These are phyloP conservation scores for Saxophila tyrrhenica DNA, from an alignment of 495 filamentous ascomycete species.

Conservation along the genomic window DNA sequence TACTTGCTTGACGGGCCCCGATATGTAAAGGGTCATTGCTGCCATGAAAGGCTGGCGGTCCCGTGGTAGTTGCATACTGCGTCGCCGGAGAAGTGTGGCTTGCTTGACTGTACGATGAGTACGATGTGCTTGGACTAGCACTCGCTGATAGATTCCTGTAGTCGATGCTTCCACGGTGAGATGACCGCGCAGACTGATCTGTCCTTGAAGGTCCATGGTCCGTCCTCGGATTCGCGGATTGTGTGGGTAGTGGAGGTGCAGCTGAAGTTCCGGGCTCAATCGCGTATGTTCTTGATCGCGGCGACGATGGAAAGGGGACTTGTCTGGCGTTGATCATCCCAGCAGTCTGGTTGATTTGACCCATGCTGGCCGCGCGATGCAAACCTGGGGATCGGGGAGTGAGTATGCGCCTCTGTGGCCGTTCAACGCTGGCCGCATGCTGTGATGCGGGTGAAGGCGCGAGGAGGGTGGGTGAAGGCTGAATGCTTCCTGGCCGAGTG, in stretches of 20 bases:
- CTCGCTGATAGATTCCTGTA: conserved; percentile 8
- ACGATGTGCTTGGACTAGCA: conserved; percentile 21
- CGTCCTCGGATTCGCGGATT: conserved; percentile 14
- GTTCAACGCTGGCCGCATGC: conserved; percentile 3
- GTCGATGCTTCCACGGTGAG: conserved; percentile 4
- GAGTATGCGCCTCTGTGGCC: conserved; percentile 18
- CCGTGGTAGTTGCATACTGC: conserved; percentile 6
- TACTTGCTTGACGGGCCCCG: not conserved
- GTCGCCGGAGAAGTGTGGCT: conserved; percentile 14
- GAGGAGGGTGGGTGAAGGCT: not conserved
- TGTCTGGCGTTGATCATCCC: conserved; percentile 28
- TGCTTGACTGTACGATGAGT: conserved; percentile 21
- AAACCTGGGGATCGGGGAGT: conserved; percentile 28
- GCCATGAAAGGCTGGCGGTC: not conserved
- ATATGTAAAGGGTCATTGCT: not conserved
- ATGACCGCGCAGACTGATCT: conserved; percentile 7
- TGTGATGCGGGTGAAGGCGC: not conserved
- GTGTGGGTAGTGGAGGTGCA: conserved; percentile 24
- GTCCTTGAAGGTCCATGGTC: conserved; percentile 18
- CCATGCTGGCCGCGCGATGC: conserved; percentile 25
- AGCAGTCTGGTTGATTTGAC: conserved; percentile 18
- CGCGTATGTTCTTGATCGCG: conserved; percentile 15
- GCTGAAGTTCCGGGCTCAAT: conserved; percentile 22
- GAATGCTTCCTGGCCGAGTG: not conserved
- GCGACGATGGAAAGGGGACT: conserved; percentile 23